Conservation (phyloP, 2,329 filamentous ascomycete species). For the Alternaria gaisen region DNA sequence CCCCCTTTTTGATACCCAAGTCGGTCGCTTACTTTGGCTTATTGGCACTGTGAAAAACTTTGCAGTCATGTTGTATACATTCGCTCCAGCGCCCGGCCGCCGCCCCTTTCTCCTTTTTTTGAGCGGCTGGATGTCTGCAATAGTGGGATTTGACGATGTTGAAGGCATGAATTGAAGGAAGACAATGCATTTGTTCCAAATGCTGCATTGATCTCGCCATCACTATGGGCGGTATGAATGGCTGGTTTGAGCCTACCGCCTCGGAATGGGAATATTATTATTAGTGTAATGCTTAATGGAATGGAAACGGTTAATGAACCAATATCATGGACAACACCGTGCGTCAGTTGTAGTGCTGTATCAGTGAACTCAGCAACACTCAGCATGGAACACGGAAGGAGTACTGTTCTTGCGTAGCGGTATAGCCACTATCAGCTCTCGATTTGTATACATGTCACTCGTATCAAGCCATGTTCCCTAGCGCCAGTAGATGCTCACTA, state of each 20-base stretch:
- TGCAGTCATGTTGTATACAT: conserved; percentile 34
- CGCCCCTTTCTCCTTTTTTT: conserved; percentile 24
- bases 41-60: conserved; percentile 14
- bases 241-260: conserved; percentile 3
- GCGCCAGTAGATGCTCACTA: conserved; percentile 1
- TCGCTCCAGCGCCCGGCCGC: conserved; percentile 40
- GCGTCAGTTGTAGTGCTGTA: not conserved
- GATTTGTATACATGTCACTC: not conserved
- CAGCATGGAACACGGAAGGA: not conserved
- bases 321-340: not conserved
- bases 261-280: conserved; percentile 33
- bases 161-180: conserved; percentile 5
- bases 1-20: conserved; percentile 45
- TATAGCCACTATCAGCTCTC: not conserved
- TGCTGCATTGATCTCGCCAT: not conserved
- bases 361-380: not conserved
- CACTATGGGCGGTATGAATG: conserved; percentile 9
- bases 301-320: conserved; percentile 14
- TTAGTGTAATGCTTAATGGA: conserved; percentile 48
- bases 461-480: not conserved
- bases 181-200: conserved; percentile 2
- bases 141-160: conserved; percentile 19
- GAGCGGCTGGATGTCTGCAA: conserved; percentile 30
- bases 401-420: not conserved
- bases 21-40: conserved; percentile 41